These are phyloP conservation scores for Flaveria trinervia DNA, from an alignment of 129 eudicot species.

Conservation along the genomic window DNA sequence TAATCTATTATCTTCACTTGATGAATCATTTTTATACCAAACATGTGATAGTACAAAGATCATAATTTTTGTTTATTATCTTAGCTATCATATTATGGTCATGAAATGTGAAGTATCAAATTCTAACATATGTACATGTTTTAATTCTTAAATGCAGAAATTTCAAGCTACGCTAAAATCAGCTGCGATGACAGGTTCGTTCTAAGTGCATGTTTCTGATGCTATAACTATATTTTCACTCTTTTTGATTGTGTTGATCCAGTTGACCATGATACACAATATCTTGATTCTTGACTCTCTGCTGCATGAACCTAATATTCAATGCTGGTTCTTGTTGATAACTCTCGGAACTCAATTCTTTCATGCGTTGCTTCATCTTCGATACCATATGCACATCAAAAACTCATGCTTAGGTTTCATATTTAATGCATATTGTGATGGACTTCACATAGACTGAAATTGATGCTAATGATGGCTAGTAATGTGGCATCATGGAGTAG, in stretches of 20 bases:
- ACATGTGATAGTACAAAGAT: background rate
- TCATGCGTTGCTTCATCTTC: conserved; percentile 10
- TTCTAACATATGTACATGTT: conserved; percentile 26
- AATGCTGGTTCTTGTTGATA: conserved; percentile 12
- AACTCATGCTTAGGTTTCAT: conserved; percentile 18
- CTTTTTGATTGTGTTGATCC: conserved; percentile 15
- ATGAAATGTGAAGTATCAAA: conserved; percentile 13
- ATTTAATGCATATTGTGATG: conserved; percentile 8
- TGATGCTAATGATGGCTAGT: background rate
- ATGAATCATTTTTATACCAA: conserved; percentile 4
- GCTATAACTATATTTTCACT: background rate
- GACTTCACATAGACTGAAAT: background rate
- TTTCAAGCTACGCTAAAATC: conserved; percentile 57
- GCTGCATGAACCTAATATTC: too few species aligned
- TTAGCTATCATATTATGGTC: conserved; percentile 20
- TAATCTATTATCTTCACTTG: conserved; percentile 13
- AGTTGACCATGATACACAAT: conserved; percentile 6
- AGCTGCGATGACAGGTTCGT: conserved; percentile 67
- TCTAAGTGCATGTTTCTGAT: conserved; percentile 14
- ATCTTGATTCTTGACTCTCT: too few species aligned
- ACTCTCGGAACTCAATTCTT: background rate
- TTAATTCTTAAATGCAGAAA: conserved; percentile 62
- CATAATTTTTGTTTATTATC: conserved; percentile 1
- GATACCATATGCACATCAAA: background rate
- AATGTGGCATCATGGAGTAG: conserved; percentile 13